These are phyloP conservation scores for Plasmodium malariae DNA, from an alignment of 169 alveolate genomes.

Conservation along the genomic window DNA sequence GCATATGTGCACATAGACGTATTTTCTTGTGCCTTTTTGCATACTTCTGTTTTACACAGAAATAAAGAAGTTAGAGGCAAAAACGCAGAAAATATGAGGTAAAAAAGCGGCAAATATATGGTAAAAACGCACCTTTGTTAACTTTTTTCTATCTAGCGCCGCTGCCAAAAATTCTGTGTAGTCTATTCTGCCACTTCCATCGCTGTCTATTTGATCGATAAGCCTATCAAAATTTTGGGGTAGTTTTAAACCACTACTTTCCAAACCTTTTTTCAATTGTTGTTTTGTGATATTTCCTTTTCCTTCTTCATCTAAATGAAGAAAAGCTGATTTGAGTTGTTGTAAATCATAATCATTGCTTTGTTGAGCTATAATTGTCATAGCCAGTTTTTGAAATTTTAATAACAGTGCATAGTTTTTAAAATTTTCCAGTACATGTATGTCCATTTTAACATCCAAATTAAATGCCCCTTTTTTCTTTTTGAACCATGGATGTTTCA, in stretches of 20 bases:
- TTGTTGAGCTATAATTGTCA: constrained; percentile 84
- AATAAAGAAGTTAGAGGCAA: too few species aligned
- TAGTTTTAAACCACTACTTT: constrained; percentile 77
- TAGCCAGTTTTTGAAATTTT: constrained; percentile 79
- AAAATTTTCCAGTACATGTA: constrained; percentile 63
- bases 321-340: constrained; percentile 77
- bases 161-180: constrained; percentile 90
- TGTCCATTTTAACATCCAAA: constrained; percentile 52
- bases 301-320: constrained; percentile 80
- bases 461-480: constrained; percentile 34
- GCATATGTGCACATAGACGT: neutral
- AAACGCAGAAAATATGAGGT: too few species aligned
- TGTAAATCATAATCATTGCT: constrained; percentile 80
- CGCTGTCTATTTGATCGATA: constrained; percentile 89
- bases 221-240: constrained; percentile 85
- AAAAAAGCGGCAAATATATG: too few species aligned
- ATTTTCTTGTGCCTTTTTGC: neutral
- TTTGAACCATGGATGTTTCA: constrained; percentile 91
- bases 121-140: constrained; percentile 29
- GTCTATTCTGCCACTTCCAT: constrained; percentile 91
- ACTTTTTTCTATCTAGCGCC: constrained; percentile 79
- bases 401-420: constrained; percentile 54
- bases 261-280: constrained; percentile 78
- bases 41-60: too few species aligned
- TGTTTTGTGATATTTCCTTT: constrained; percentile 81